Base-by-base conservation (phyloP, 805 yeast genomes). In the Debaryomyces tyrocola region DNA sequence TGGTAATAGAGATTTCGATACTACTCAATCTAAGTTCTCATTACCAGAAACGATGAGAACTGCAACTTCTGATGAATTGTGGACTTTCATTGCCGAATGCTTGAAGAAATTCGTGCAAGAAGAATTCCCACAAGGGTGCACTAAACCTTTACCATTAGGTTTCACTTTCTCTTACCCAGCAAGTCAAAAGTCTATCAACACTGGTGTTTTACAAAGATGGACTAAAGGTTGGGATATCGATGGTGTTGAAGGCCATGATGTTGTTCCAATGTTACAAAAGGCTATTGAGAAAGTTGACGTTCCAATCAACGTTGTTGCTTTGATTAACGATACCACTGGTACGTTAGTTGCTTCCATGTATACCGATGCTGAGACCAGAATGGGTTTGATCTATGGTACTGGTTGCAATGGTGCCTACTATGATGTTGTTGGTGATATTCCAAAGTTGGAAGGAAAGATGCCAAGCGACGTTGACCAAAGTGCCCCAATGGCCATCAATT, bases 391-490 rank as follows among this genome's bases (percentile, higher is more conserved):
- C 59, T 92, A 90, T 66, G 99, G 98, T 64, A 92, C 98, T 41
- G 98, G 98, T 56, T 89, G 92, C 72, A 92, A 92, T 67, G 97
- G 97, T 67, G 97, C 97, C 46, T 92, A 91, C 75, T 91, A 84
- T 70, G 98, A 92, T 59, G 70, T 70, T 41, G 84, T 83, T 44
- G 67, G 74, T 43, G 81, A 81, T 58, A 82, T 92, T 58, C 92
- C 91, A 53, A 92, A 92, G 75, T 77, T 92, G 57, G 82, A 82
- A 58, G 96, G 94, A 49, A 73, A 70, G 57, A 66, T 85, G 45
- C 78, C 82, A 27, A 72, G 68, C 37, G 96, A 89, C 62, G 79
- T 90, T 56, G 63, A 80, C 33, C 67, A 63, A 6, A 80, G 79
- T 41, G 77, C 86, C 37, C 83, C 85, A 52, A 91, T 92, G 96